Conservation (phyloP, 768 basidiomycete species). For the Mycena galopus region DNA sequence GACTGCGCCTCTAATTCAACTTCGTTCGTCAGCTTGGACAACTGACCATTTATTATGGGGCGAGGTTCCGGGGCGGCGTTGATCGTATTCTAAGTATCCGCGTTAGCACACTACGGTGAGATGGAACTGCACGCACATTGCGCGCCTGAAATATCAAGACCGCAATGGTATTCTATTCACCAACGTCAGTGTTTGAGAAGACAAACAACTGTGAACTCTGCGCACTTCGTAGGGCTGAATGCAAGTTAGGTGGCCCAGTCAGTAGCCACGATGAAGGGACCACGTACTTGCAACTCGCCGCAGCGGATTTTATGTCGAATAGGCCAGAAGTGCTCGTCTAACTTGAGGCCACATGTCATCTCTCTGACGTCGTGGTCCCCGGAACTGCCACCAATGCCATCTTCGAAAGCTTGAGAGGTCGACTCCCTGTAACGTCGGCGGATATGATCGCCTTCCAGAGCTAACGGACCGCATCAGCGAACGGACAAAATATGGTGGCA, state of each 20-base stretch:
- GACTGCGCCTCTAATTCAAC: neutral
- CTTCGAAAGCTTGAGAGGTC: too few species aligned
- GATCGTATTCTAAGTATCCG: too few species aligned
- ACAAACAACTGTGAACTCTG: neutral
- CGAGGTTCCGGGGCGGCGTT: neutral
- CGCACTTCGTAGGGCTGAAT: conserved; percentile 20
- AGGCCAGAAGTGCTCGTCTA: conserved; percentile 28
- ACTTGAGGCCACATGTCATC: conserved; percentile 24
- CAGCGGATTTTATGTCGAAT: conserved; percentile 16
- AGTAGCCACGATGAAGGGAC: too few species aligned
- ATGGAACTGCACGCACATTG: neutral
- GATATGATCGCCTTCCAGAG: neutral
- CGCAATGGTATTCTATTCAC: conserved; percentile 1
- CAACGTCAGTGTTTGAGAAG: neutral
- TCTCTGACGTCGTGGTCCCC: neutral
- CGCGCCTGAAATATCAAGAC: conserved; percentile 18
- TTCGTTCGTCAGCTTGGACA: conserved; percentile 12
- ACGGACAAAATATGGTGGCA: neutral
- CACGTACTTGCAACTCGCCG: conserved; percentile 12
- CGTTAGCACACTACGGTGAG: too few species aligned
- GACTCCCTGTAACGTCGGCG: neutral
- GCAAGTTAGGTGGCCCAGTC: neutral
- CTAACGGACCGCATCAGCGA: neutral
- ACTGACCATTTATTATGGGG: neutral
- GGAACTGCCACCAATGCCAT: neutral